Percentiles rank a stretch among this genome's conserved stretches.
phyloP scores from a whole-genome alignment of 1,284 basidiomycete genomes.

The Psilocybe mexicana region DNA sequence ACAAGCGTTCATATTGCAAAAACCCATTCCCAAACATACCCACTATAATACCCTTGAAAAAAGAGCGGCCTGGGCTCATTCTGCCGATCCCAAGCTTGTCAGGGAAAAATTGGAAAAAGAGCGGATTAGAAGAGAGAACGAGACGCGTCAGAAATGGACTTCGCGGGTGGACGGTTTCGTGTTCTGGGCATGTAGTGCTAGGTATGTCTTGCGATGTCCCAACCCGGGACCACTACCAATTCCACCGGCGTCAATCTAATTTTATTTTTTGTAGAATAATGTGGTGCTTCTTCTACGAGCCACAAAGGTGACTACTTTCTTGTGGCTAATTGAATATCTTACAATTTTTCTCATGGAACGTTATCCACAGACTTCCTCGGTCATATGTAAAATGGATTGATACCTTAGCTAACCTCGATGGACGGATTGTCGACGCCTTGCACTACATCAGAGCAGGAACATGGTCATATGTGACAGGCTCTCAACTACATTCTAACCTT shows the following conservation, averaged over 20 bases:
- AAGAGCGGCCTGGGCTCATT: constrained; percentile 3
- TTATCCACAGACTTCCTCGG: constrained; percentile 53
- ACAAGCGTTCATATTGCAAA: constrained; percentile 49
- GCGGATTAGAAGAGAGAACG: constrained; percentile 20
- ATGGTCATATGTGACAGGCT: constrained; percentile 58
- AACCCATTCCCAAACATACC: constrained; percentile 16
- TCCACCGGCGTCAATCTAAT: background rate
- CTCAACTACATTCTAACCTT: constrained; percentile 38
- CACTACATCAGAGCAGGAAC: constrained; percentile 50
- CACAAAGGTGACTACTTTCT: constrained; percentile 50
- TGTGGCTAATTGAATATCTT: background rate
- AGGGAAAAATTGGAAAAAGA: constrained; percentile 23
- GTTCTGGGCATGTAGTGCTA: constrained; percentile 75
- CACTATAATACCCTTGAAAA: background rate
- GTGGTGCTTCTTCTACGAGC: constrained; percentile 83
- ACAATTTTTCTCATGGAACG: background rate
- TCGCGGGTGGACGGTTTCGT: constrained; percentile 62
- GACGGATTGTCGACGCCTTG: constrained; percentile 53
- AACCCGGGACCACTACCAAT: background rate
- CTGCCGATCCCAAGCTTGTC: constrained; percentile 19
- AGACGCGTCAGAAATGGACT: constrained; percentile 34
- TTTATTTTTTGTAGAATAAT: constrained; percentile 55
- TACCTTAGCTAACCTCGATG: constrained; percentile 66
- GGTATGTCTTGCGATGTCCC: constrained; percentile 41
- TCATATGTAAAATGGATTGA: constrained; percentile 80